Evolutionary conservation across 805 yeast genomes (phyloP).

Genomic region (Wilhelminamyces savonicus): DNA sequence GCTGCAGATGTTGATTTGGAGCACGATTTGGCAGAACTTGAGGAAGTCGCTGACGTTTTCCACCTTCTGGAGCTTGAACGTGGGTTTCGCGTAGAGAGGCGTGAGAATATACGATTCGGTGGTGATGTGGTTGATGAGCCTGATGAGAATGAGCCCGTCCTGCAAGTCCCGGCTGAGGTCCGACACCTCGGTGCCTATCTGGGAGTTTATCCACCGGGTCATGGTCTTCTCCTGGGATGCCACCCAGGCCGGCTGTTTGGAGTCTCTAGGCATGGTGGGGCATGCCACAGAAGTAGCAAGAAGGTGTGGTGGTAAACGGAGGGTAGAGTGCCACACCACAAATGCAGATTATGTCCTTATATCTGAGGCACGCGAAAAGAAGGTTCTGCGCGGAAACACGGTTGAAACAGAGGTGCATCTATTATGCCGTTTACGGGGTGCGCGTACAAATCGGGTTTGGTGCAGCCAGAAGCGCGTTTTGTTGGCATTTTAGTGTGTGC

Average conservation of each 20-base stretch:
- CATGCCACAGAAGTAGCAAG: too few relatives aligned
- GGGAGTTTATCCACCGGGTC: conserved; percentile 43
- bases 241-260: conserved; percentile 25
- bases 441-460: too few relatives aligned
- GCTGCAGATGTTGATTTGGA: conserved; percentile 34
- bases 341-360: too few relatives aligned
- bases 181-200: conserved; percentile 17
- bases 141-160: conserved; percentile 34
- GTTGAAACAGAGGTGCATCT: too few relatives aligned
- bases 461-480: too few relatives aligned
- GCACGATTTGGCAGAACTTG: conserved; percentile 33
- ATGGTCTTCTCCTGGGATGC: conserved; percentile 42
- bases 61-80: conserved; percentile 36
- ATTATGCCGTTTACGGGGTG: too few relatives aligned
- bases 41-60: conserved; percentile 42
- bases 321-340: too few relatives aligned
- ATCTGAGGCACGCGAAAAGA: too few relatives aligned
- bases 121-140: conserved; percentile 27
- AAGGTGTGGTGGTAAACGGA: too few relatives aligned
- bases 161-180: conserved; percentile 27
- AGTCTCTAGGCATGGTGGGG: too few relatives aligned
- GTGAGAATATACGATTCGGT: conserved; percentile 17
- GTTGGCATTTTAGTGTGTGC: too few relatives aligned
- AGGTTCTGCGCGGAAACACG: too few relatives aligned
- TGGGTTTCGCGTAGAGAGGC: conserved; percentile 32